These are phyloP conservation scores for Punica granatum DNA, from an alignment of 345 rosid genomes.

Conservation along the genomic window DNA sequence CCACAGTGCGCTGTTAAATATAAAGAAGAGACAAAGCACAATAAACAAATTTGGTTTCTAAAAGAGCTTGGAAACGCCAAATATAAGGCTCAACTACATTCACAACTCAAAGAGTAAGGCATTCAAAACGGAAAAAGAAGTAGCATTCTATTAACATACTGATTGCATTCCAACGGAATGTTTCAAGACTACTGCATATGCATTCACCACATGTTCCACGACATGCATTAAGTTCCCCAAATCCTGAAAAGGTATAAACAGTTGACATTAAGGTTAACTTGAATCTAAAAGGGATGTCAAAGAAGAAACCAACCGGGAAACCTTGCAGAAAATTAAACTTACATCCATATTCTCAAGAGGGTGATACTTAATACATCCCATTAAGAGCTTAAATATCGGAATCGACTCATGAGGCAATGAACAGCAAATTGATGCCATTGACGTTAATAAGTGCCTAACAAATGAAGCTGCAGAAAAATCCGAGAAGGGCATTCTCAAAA, in stretches of 20 bases:
- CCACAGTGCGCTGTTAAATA: slow-evolving; percentile 34
- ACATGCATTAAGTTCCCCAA: slow-evolving; percentile 30
- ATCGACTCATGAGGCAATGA: slow-evolving; percentile 49
- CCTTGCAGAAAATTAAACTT: slow-evolving; percentile 18
- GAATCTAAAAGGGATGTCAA: not conserved
- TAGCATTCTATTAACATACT: slow-evolving; percentile 31
- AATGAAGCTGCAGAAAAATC: slow-evolving; percentile 37
- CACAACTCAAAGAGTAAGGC: not conserved
- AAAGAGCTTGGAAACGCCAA: not conserved
- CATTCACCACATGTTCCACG: slow-evolving; percentile 49
- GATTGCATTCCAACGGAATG: slow-evolving; percentile 32
- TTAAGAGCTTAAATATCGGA: slow-evolving; percentile 53
- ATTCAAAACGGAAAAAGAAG: not conserved
- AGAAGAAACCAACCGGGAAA: not conserved
- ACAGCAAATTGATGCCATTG: slow-evolving; percentile 72
- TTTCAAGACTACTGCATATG: slow-evolving; percentile 54
- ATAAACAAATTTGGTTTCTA: not conserved
- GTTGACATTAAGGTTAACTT: slow-evolving; percentile 7
- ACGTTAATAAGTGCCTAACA: slow-evolving; percentile 49
- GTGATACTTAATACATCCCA: slow-evolving; percentile 42
- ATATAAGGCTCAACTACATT: not conserved
- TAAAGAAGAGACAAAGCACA: slow-evolving; percentile 4
- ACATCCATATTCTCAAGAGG: slow-evolving; percentile 44
- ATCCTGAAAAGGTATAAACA: slow-evolving; percentile 44
- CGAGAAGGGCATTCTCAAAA: slow-evolving; percentile 41